phyloP scores from a whole-genome alignment of 352 stramenopile species.

The Phytophthora fragariaefolia region DNA sequence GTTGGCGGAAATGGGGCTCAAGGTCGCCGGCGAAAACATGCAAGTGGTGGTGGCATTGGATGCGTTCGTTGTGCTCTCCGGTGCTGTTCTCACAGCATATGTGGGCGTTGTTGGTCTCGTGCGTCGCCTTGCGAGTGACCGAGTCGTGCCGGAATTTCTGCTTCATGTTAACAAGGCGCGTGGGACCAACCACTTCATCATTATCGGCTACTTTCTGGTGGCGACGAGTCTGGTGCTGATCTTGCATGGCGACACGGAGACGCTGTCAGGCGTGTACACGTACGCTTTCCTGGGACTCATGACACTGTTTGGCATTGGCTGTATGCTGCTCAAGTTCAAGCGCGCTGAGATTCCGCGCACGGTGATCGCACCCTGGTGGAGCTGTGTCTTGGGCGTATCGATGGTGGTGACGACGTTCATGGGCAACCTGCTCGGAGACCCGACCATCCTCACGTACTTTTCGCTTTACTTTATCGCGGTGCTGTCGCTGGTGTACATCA shows the following conservation, averaged over 20 bases:
- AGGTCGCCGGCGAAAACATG: conserved; percentile 78
- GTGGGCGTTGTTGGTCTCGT: conserved; percentile 93
- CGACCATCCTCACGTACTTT: conserved; percentile 90
- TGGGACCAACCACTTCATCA: conserved; percentile 93
- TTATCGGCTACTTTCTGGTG: conserved; percentile 91
- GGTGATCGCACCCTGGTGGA: conserved; percentile 90
- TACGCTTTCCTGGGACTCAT: conserved; percentile 96
- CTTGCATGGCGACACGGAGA: conserved; percentile 91
- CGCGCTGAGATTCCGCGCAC: conserved; percentile 87
- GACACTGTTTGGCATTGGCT: conserved; percentile 93
- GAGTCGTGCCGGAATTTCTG: conserved; percentile 82
- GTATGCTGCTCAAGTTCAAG: conserved; percentile 96
- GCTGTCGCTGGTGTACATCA: conserved; percentile 83
- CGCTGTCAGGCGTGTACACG: conserved; percentile 94
- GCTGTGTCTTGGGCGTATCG: conserved; percentile 77
- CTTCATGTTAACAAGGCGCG: conserved; percentile 84
- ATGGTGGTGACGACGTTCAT: conserved; percentile 89
- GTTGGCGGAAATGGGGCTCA: conserved; percentile 90
- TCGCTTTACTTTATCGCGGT: conserved; percentile 89
- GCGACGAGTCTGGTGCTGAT: conserved; percentile 90
- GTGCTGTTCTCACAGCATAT: conserved; percentile 93
- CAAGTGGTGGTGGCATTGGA: conserved; percentile 87
- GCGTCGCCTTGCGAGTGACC: conserved; percentile 92
- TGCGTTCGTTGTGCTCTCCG: conserved; percentile 94
- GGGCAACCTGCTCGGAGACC: conserved; percentile 86